Evolutionary conservation across 2,329 filamentous ascomycete species (phyloP), one percentile per base, ranked within the genome.

Genomic region (Talaromyces rugulosus): DNA sequence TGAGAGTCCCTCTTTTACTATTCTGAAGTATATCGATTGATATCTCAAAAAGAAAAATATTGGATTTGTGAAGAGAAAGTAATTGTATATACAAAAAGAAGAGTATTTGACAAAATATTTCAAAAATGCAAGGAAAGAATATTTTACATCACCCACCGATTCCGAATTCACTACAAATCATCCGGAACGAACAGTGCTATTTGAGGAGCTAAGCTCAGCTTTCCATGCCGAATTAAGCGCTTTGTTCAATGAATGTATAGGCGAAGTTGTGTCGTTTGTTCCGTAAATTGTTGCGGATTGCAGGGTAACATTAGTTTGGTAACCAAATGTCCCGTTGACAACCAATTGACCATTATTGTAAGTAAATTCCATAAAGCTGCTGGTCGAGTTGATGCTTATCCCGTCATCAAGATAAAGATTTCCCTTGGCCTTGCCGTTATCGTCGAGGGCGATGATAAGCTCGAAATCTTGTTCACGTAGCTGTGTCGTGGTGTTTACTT

Each of bases 381-480:
- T 89, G 2, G 44, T 36, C 73, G 90, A 89, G 62, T 84, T 77
- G 57, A 93, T 67, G 27, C 83, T 87, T 62, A 87, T 86, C 8
- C 91, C 91, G 64, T 96, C 91, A 67, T 95, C 91, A 7, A 95
- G 76, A 72, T 93, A 95, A 61, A 95, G 78, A 58, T 81, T 79
- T 0, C 91, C 91, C 1, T 70, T 73, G 0, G 91, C 91, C 7
- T 77, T 84, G 2, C 88, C 89, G 57, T 88, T 78, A 0, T 72
- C 70, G 5, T 83, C 86, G 0, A 89, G 82, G 0, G 90, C 88
- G 52, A 96, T 81, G 40, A 94, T 69, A 55, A 96, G 77, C 70
- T 88, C 82, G 76, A 94, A 94, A 66, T 87, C 81, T 67, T 89
- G 80, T 65, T 83, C 81, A 47, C 83, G 80, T 33, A 87, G 74